These are phyloP conservation scores for Tetrahymena borealis DNA, from an alignment of 73 alveolate species.

Conservation along the genomic window DNA sequence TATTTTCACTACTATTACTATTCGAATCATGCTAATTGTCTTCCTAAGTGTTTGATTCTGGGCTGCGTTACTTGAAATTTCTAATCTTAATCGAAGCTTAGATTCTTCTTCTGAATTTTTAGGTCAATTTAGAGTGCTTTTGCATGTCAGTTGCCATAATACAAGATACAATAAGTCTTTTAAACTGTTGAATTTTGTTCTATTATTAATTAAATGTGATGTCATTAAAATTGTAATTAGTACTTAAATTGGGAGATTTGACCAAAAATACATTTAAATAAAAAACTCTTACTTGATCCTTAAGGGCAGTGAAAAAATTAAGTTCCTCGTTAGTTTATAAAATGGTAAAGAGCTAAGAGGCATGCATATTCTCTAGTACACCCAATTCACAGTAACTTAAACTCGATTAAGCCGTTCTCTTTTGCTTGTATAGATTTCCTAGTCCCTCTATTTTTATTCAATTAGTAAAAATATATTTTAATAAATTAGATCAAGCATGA, in stretches of 20 bases:
- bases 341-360: conserved; percentile 22
- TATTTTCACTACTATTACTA: neutral
- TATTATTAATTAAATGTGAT: neutral
- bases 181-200: neutral
- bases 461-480: neutral
- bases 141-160: conserved; percentile 40
- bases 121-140: conserved; percentile 21
- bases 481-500: neutral
- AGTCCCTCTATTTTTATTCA: conserved; percentile 38
- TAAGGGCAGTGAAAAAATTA: conserved; percentile 11
- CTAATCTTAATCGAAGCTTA: neutral
- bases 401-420: conserved; percentile 17
- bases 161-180: conserved; percentile 35
- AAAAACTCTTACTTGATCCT: neutral
- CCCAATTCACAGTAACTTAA: conserved; percentile 19
- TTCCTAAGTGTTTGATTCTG: neutral
- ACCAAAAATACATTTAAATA: neutral
- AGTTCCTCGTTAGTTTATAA: neutral
- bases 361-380: conserved; percentile 38
- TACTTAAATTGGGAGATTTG: neutral
- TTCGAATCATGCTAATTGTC: neutral
- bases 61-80: neutral
- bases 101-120: conserved; percentile 20
- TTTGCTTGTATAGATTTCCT: conserved; percentile 15
- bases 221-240: no score